Base-by-base conservation (phyloP, 371 early-diverging fungal genomes). In the Scutellospora calospora region DNA sequence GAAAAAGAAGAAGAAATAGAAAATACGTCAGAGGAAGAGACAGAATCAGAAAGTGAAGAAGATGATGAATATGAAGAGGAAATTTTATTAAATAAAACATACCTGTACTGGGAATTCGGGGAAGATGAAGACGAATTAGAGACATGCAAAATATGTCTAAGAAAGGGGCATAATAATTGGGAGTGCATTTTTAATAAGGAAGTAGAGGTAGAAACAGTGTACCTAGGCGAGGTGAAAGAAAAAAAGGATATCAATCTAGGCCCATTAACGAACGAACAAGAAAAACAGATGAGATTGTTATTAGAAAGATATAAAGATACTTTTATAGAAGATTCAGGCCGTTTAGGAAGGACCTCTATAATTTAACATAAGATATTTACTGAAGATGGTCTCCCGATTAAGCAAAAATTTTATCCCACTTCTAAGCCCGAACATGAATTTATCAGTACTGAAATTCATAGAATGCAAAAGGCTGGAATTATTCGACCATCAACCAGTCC, bases 381-480 rank as follows among this genome's bases (percentile, higher is more conserved):
- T 2, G 38, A 38, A 6, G 38, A 38, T 38, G 38, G 38, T 38
- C 38, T 6, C 38, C 38, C 38, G 6, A 6, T 38, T 38, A 38
- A 38, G 38, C 38, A 38, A 38, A 38, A 38, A 38, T 38, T 38
- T 6, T 38, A 38, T 6, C 38, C 38, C 38, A 38, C 38, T 2
- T 38, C 38, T 6, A 38, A 6, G 38, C 38, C 38, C 38, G 38
- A 38, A 6, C 6, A 38, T 38, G 38, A 38, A 38, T 38, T 38
- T 38, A 38, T 38, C 12, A 41, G 74, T 18, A 29, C 59, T 16
- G 65, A 83, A 16, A 51, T 85, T 14, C 63, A 82, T 8, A 71
- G 69, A 0, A 84, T 86, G 82, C 66, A 85, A 1, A 75, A 81
- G 5, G 72, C 83, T 74, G 83, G 82, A 29, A 81, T 38, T 38